Evolutionary conservation across 768 basidiomycete species (phyloP).

Genomic region (Leccinum uliginosum): DNA sequence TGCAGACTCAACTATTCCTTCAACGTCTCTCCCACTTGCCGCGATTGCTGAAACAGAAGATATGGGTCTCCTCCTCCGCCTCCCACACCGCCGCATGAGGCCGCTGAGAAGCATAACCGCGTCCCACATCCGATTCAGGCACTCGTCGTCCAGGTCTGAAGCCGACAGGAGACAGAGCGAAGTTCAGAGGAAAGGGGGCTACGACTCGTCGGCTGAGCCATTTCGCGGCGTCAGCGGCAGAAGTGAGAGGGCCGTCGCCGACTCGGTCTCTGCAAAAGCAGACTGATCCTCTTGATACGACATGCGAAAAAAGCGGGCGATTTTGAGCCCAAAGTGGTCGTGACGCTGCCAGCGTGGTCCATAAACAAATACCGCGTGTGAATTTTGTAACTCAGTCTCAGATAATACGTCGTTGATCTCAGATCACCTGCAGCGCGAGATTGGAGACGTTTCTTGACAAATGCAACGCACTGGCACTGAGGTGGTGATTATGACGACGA

Average conservation of each 20-base stretch:
- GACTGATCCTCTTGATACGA: neutral
- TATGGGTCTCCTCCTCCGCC: constrained; percentile 47
- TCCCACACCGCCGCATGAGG: constrained; percentile 33
- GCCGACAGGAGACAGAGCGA: neutral
- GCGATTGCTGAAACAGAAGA: constrained; percentile 53
- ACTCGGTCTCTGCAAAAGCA: neutral
- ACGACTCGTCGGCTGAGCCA: constrained; percentile 17
- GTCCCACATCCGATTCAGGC: constrained; percentile 1
- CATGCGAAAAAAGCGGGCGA: constrained; percentile 14
- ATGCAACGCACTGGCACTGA: constrained; percentile 71
- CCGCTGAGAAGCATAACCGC: constrained; percentile 49
- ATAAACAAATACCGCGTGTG: too few relatives aligned
- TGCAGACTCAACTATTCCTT: constrained; percentile 63
- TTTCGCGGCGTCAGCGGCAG: constrained; percentile 16
- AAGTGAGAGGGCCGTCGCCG: constrained; percentile 11
- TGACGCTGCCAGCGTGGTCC: too few relatives aligned
- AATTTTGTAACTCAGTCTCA: too few relatives aligned
- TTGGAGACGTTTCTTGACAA: constrained; percentile 56
- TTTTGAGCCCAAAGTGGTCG: too few relatives aligned
- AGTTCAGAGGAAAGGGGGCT: neutral
- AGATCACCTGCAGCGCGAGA: constrained; percentile 56
- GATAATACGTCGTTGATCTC: too few relatives aligned
- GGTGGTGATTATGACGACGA: constrained; percentile 40
- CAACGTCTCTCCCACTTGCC: constrained; percentile 78
- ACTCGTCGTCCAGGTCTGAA: too few relatives aligned